Evolutionary conservation across 805 yeast species (phyloP).

Genomic region (Candida incommunis): DNA sequence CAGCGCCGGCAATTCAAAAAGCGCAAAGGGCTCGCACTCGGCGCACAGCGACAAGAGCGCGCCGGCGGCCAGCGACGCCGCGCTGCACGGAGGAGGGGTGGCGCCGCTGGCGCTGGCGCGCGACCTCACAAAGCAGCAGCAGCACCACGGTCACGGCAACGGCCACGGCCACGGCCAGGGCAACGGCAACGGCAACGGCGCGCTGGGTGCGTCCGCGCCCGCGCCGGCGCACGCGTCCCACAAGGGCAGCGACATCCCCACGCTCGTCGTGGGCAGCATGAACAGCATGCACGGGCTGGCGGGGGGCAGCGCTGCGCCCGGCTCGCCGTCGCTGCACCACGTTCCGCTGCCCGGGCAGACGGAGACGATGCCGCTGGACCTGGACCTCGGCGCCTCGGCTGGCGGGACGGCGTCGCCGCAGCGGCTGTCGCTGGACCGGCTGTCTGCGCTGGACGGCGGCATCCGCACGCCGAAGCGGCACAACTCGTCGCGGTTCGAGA

Average conservation of each 20-base stretch:
- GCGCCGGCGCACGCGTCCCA: neutral
- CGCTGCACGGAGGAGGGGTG: neutral
- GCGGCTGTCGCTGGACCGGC: conserved; percentile 40
- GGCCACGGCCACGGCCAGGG: neutral
- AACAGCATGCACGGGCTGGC: neutral
- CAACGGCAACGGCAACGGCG: neutral
- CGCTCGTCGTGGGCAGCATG: neutral
- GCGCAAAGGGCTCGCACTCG: neutral
- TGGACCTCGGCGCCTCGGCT: conserved; percentile 12
- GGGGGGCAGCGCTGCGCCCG: neutral
- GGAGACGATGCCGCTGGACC: conserved; percentile 23
- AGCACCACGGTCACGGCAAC: conserved; percentile 3
- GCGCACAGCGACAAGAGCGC: neutral
- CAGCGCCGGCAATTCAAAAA: neutral
- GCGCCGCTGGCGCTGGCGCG: neutral
- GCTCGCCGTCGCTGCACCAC: conserved; percentile 8
- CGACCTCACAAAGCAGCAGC: conserved; percentile 3
- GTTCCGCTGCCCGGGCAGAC: conserved; percentile 21
- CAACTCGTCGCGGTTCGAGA: conserved; percentile 82
- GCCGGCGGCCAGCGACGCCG: neutral
- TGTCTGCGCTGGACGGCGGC: conserved; percentile 63
- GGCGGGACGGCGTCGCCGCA: conserved; percentile 22
- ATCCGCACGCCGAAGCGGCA: conserved; percentile 82
- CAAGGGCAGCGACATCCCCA: neutral
- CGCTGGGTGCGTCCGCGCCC: neutral